phyloP scores from a whole-genome alignment of 768 basidiomycete genomes.

The Rhodotorula toruloides region DNA sequence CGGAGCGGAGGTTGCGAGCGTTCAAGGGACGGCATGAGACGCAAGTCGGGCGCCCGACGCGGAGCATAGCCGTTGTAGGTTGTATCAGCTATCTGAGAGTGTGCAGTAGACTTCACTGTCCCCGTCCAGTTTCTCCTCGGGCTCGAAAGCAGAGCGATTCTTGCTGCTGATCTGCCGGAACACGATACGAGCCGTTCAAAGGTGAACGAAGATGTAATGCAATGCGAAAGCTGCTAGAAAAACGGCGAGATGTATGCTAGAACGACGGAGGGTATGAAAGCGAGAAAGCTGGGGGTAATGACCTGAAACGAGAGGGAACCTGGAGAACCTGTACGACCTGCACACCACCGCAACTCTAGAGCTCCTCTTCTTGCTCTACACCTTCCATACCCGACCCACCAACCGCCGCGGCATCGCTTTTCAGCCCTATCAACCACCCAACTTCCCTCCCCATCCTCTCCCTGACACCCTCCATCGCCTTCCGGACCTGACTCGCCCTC shows the following conservation, averaged over 20 bases:
- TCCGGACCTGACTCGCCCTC: constrained; percentile 12
- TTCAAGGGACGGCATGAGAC: too few species aligned
- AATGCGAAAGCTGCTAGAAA: not conserved
- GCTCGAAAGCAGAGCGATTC: too few species aligned
- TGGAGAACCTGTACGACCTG: not conserved
- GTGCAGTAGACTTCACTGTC: too few species aligned
- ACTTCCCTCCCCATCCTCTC: constrained; percentile 38
- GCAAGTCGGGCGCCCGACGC: too few species aligned
- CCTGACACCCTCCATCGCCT: constrained; percentile 38
- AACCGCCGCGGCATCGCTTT: not conserved
- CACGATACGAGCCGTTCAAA: too few species aligned
- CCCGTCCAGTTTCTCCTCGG: too few species aligned
- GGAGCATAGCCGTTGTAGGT: too few species aligned
- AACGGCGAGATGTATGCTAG: not conserved
- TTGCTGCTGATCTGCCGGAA: too few species aligned
- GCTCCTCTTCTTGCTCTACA: constrained; percentile 18
- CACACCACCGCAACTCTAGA: not conserved
- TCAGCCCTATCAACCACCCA: constrained; percentile 39
- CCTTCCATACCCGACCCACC: constrained; percentile 6
- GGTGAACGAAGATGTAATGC: too few species aligned
- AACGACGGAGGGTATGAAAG: not conserved
- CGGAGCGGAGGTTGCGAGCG: too few species aligned
- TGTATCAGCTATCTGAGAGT: too few species aligned
- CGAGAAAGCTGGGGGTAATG: not conserved
- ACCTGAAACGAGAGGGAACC: not conserved